A percentile compares a stretch with the other conserved stretches of the same genome.
Conservation (phyloP, 148 eudicot genomes). For the Vaccinium vitisidaea region DNA sequence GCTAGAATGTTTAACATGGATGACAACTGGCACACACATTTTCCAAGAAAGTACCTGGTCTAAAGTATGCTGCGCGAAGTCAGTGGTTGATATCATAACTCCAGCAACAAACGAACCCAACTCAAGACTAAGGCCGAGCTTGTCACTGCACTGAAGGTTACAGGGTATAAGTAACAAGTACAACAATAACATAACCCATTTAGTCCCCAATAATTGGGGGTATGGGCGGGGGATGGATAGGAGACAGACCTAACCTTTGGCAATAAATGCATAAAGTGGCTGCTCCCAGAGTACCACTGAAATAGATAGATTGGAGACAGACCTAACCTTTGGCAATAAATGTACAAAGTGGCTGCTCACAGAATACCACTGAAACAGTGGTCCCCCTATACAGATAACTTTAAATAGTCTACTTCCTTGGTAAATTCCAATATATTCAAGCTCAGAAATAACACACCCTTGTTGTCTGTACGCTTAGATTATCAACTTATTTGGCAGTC, state of each 20-base stretch:
- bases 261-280: too few species aligned
- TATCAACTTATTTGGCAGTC: not conserved
- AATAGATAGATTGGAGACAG: too few species aligned
- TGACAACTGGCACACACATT: not conserved
- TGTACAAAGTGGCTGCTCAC: too few species aligned
- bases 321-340: too few species aligned
- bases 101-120: conserved; percentile 98
- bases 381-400: not conserved
- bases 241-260: too few species aligned
- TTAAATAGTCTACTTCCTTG: conserved; percentile 1
- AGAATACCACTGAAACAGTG: too few species aligned
- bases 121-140: conserved; percentile 98
- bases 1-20: not conserved
- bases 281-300: too few species aligned
- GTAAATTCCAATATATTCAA: not conserved
- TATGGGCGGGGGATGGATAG: too few species aligned
- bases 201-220: too few species aligned
- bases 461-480: not conserved
- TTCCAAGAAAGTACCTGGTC: conserved; percentile 66
- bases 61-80: conserved; percentile 93
- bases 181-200: too few species aligned
- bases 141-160: conserved; percentile 88
- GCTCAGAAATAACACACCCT: not conserved
- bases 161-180: conserved; percentile 13
- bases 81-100: conserved; percentile 98